Conservation (phyloP, 352 stramenopile genomes). For the Phytopythium helicoides region DNA sequence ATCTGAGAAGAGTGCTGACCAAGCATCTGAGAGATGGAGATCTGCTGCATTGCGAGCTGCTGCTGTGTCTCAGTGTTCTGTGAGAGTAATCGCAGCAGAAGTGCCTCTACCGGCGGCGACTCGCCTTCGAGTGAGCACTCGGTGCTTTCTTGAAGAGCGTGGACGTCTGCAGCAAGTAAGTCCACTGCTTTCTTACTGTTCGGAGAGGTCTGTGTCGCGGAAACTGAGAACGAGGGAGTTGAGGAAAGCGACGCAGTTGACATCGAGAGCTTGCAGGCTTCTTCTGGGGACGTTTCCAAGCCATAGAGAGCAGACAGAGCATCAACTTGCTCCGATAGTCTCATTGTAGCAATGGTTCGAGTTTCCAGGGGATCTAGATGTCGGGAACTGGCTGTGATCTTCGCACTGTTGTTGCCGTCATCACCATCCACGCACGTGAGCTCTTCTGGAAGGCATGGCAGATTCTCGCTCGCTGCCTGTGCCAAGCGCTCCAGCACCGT, state of each 20-base stretch:
- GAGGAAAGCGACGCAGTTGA: conserved; percentile 37
- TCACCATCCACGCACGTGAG: not conserved
- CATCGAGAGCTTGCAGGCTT: not conserved
- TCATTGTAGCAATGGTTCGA: too few species aligned
- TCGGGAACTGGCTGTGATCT: too few species aligned
- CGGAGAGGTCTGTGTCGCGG: not conserved
- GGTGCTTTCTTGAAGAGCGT: not conserved
- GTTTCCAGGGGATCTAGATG: too few species aligned
- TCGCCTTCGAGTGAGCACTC: too few species aligned
- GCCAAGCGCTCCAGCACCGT: conserved; percentile 67
- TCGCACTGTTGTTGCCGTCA: not conserved
- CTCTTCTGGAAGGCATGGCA: conserved; percentile 26
- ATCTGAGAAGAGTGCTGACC: conserved; percentile 71
- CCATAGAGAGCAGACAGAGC: conserved; percentile 1
- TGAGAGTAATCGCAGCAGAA: conserved; percentile 79
- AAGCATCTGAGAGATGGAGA: conserved; percentile 61
- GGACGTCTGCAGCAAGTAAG: not conserved
- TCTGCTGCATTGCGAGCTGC: conserved; percentile 74
- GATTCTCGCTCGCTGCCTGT: conserved; percentile 52
- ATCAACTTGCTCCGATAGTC: conserved; percentile 2
- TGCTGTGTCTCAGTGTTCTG: conserved; percentile 84
- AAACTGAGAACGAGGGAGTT: not conserved
- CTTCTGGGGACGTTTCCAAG: not conserved
- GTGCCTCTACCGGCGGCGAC: conserved; percentile 49
- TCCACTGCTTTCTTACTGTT: not conserved